phyloP scores from a whole-genome alignment of 257 asterid species.

The Solanum commersonii region DNA sequence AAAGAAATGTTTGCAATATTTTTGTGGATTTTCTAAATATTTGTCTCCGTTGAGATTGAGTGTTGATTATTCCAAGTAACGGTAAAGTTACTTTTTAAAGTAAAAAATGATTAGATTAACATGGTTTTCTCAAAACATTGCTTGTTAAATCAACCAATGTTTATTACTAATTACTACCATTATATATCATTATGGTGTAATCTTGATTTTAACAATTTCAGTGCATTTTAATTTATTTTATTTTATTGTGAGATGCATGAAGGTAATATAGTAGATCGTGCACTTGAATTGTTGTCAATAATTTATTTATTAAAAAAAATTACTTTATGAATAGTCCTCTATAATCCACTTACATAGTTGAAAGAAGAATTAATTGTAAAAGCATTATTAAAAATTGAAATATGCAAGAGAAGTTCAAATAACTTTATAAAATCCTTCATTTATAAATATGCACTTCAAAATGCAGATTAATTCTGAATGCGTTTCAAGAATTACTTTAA shows the following conservation, averaged over 20 bases:
- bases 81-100: constrained; percentile 1
- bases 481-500: background rate
- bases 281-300: background rate
- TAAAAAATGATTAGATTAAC: background rate
- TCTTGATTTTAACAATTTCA: background rate
- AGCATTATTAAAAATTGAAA: background rate
- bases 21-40: background rate
- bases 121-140: background rate
- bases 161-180: background rate
- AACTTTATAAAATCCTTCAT: background rate
- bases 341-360: background rate
- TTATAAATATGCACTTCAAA: no score
- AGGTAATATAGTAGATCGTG: background rate
- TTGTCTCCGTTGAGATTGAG: background rate
- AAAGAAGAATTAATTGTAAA: background rate
- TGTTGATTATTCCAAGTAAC: background rate
- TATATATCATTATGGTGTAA: background rate
- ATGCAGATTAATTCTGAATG: background rate
- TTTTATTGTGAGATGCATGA: background rate
- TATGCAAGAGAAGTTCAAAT: background rate
- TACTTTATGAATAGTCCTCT: background rate
- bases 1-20: background rate
- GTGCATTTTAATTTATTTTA: background rate
- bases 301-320: background rate
- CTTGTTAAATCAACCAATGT: background rate